phyloP scores from a whole-genome alignment of 495 filamentous ascomycete genomes.

The Patellaria atrata region DNA sequence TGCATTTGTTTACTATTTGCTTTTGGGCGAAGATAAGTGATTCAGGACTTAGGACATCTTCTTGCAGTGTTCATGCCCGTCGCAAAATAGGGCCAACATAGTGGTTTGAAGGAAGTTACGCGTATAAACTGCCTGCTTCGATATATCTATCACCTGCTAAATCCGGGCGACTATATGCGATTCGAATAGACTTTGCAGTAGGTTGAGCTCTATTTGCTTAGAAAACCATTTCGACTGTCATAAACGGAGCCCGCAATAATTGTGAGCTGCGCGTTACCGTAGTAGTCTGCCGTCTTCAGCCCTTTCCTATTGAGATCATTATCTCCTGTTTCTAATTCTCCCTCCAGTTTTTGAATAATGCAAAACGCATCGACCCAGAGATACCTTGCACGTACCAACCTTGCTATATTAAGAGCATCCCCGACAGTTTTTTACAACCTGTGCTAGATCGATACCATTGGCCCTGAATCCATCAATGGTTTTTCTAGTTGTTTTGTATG shows the following conservation, averaged over 20 bases:
- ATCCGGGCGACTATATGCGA: neutral
- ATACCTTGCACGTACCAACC: neutral
- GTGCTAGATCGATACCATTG: neutral
- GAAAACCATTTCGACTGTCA: neutral
- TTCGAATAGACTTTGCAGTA: neutral
- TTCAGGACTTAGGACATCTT: neutral
- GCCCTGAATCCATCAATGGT: neutral
- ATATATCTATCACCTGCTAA: too few relatives aligned
- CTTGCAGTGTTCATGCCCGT: neutral
- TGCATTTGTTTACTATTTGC: neutral
- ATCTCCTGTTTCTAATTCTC: neutral
- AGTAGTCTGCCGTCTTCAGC: neutral
- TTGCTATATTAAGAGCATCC: neutral
- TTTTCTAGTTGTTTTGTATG: neutral
- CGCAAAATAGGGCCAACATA: neutral
- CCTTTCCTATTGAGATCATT: neutral
- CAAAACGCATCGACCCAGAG: neutral
- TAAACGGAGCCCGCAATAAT: slow-evolving; percentile 1
- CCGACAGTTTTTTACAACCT: neutral
- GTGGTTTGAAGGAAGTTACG: neutral
- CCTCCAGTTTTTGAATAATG: neutral
- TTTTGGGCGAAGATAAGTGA: neutral
- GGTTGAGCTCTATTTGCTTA: neutral
- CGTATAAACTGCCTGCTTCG: neutral
- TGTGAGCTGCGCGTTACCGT: neutral